Percentiles rank a stretch among this genome's conserved stretches.
These are phyloP conservation scores for Macrophomina phaseolina DNA, from an alignment of 2,329 filamentous ascomycete species.

Conservation along the genomic window DNA sequence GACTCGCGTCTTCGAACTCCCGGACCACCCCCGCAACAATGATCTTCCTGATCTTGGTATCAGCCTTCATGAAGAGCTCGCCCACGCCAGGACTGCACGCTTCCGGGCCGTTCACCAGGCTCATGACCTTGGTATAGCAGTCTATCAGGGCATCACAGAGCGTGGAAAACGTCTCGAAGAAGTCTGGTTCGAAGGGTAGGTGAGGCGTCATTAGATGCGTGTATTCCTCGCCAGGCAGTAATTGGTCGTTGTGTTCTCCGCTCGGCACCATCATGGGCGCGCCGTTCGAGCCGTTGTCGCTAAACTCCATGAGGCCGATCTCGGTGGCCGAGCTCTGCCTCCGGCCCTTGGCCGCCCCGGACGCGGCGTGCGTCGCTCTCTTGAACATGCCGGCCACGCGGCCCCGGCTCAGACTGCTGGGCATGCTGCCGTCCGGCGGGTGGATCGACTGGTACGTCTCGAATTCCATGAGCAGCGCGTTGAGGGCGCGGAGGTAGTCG, in stretches of 20 bases:
- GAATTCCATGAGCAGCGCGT: constrained; percentile 86
- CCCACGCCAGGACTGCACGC: constrained; percentile 69
- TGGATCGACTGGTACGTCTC: constrained; percentile 91
- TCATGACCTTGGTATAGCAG: constrained; percentile 80
- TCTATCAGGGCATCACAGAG: constrained; percentile 95
- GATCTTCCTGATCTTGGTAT: constrained; percentile 84
- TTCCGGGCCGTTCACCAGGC: constrained; percentile 75
- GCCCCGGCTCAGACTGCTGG: constrained; percentile 74
- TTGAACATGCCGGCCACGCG: constrained; percentile 67
- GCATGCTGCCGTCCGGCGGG: constrained; percentile 73
- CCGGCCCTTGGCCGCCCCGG: constrained; percentile 43
- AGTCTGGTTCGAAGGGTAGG: constrained; percentile 94
- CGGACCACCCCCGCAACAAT: constrained; percentile 85
- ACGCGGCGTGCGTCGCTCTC: constrained; percentile 46
- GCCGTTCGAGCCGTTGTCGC: neutral
- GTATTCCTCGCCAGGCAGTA: constrained; percentile 78
- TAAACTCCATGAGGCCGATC: constrained; percentile 54
- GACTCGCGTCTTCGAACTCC: constrained; percentile 89
- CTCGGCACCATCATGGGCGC: constrained; percentile 1
- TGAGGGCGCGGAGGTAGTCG: constrained; percentile 87
- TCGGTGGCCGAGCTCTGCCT: constrained; percentile 66
- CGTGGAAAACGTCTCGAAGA: constrained; percentile 94
- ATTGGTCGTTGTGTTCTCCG: constrained; percentile 29
- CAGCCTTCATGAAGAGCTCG: constrained; percentile 89
- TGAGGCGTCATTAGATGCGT: constrained; percentile 86